Evolutionary conservation across 73 alveolate species (phyloP), one percentile per base, ranked within the genome.

Genomic region (Durusdinium trenchii): DNA sequence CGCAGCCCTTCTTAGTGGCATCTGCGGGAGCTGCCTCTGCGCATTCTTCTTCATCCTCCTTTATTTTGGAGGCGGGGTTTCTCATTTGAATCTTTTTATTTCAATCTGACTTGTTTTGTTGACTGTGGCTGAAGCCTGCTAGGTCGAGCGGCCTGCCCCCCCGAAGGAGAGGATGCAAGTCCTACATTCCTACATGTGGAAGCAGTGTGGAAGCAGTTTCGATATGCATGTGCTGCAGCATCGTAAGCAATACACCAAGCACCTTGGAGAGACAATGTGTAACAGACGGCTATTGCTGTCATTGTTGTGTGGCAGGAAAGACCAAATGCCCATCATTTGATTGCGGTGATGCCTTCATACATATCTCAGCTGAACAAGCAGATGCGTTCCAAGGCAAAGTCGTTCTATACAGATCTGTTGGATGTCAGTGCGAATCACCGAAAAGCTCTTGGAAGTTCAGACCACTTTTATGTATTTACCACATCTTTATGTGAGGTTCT

Each of bases 361-460:
- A 98, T 99, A n/a, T 96, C 99, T 38, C 96, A 96, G 93, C 99
- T 99, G 62, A 94, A 99, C 83, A 99, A 99, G 89, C 99, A 99
- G 97, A 76, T 98, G 62, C 91, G 94, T 48, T 91, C 99, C 36
- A 99, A 99, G 98, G 92, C 97, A 86, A 6, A 16, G 86, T 20
- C 23, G 61, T 28, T 79, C 32, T 67, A 42, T 20, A n/a, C n/a
- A n/a, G n/a, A n/a, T n/a, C n/a, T n/a, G n/a, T n/a, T n/a, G n/a
- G n/a, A n/a, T n/a, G n/a, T n/a, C n/a, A n/a, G n/a, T n/a, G n/a
- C n/a, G n/a, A n/a, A n/a, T n/a, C n/a, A n/a, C n/a, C n/a, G n/a
- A n/a, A n/a, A n/a, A n/a, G n/a, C n/a, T n/a, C n/a, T n/a, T n/a
- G n/a, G n/a, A n/a, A n/a, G n/a, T n/a, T n/a, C n/a, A n/a, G n/a